Percentiles rank a stretch among this genome's conserved stretches.
Evolutionary conservation across 257 asterid genomes (phyloP).

Genomic region (Solanum gracilifrons): DNA sequence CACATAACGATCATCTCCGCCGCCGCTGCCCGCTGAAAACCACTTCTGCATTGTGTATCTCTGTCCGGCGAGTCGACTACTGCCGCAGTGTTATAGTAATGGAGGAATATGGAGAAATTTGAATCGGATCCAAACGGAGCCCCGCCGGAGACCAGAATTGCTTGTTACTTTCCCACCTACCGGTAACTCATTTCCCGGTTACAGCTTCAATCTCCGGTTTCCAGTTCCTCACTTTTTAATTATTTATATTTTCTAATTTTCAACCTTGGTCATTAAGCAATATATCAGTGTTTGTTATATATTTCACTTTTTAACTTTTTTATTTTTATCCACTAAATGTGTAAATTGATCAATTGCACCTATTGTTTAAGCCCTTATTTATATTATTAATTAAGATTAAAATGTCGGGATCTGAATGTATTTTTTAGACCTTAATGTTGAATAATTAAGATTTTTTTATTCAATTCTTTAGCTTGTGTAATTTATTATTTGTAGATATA

Average conservation of each 20-base stretch:
- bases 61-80: not conserved
- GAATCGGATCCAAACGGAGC: not conserved
- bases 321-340: not conserved
- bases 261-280: not conserved
- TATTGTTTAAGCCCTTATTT: not conserved
- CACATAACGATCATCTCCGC: constrained; percentile 12
- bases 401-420: too few species aligned
- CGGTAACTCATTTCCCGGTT: not conserved
- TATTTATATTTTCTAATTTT: not conserved
- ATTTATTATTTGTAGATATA: too few species aligned
- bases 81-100: not conserved
- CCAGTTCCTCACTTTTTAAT: not conserved
- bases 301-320: too few species aligned
- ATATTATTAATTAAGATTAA: too few species aligned
- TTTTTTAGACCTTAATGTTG: too few species aligned
- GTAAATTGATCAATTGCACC: not conserved
- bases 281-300: not conserved
- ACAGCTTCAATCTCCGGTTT: not conserved
- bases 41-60: constrained; percentile 51
- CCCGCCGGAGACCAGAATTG: not conserved
- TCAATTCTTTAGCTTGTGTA: too few species aligned
- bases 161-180: not conserved
- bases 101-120: not conserved
- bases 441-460: too few species aligned
- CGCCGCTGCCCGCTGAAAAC: constrained; percentile 44